These are phyloP conservation scores for Aaosphaeria arxii DNA, from an alignment of 2,329 filamentous ascomycete genomes.

Conservation along the genomic window DNA sequence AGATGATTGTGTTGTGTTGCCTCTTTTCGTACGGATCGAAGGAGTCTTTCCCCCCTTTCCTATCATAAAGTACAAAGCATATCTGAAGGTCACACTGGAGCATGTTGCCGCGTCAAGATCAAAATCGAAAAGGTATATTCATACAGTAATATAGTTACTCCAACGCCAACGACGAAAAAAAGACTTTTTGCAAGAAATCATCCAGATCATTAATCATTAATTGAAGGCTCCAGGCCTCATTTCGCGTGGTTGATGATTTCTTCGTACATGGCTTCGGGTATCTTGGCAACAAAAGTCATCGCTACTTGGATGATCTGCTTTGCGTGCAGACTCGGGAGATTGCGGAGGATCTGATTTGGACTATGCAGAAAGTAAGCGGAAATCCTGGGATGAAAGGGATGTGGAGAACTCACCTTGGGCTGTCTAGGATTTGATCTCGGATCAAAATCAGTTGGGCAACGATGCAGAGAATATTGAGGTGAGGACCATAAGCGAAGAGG, in stretches of 20 bases:
- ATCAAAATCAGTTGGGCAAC: constrained; percentile 92
- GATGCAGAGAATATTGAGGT: constrained; percentile 93
- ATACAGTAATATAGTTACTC: too few relatives aligned
- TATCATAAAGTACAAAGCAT: too few relatives aligned
- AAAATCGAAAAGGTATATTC: too few relatives aligned
- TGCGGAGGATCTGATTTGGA: constrained; percentile 87
- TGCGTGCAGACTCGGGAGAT: constrained; percentile 79
- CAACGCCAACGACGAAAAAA: too few relatives aligned
- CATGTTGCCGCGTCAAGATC: too few relatives aligned
- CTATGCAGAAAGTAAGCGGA: constrained; percentile 48
- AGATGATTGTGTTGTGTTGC: too few relatives aligned
- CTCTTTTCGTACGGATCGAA: too few relatives aligned
- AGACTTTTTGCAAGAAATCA: too few relatives aligned
- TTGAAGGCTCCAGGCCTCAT: constrained; percentile 31
- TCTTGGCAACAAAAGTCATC: constrained; percentile 81
- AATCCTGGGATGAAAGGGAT: background rate
- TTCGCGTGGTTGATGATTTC: constrained; percentile 87
- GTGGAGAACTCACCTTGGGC: constrained; percentile 63
- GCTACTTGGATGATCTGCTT: constrained; percentile 82
- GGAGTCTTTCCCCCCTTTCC: too few relatives aligned
- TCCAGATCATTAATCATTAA: too few relatives aligned
- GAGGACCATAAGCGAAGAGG: constrained; percentile 89
- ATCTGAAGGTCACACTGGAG: too few relatives aligned
- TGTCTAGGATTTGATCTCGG: constrained; percentile 77
- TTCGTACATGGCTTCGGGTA: constrained; percentile 85